These are phyloP conservation scores for Ogataea degrootiae DNA, from an alignment of 805 yeast species.

Conservation along the genomic window DNA sequence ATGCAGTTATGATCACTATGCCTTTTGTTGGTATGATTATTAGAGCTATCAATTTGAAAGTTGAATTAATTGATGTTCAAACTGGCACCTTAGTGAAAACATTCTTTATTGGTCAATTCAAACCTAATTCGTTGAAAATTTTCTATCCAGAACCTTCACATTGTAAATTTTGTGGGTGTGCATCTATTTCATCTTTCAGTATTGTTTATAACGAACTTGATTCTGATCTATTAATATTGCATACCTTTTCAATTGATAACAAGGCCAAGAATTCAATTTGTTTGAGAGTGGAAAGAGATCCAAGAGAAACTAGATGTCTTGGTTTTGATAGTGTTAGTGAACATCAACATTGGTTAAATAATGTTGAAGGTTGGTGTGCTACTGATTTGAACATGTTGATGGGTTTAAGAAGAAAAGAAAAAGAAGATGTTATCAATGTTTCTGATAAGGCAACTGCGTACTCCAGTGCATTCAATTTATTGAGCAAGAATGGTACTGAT, in stretches of 20 bases:
- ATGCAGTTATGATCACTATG: conserved; percentile 43
- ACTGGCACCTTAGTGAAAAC: conserved; percentile 66
- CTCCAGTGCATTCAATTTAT: conserved; percentile 11
- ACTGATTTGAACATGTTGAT: conserved; percentile 74
- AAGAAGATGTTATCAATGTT: conserved; percentile 20
- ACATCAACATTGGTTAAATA: conserved; percentile 58
- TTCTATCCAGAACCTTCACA: conserved; percentile 84
- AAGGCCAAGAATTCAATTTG: conserved; percentile 78
- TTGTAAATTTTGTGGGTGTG: conserved; percentile 89
- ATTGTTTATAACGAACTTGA: conserved; percentile 64
- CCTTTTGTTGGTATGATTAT: conserved; percentile 74
- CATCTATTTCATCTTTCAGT: conserved; percentile 68
- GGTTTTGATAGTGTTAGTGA: conserved; percentile 77
- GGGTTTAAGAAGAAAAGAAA: conserved; percentile 52
- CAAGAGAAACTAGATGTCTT: conserved; percentile 82
- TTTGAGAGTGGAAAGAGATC: conserved; percentile 86
- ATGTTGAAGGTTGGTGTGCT: conserved; percentile 73
- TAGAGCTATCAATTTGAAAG: conserved; percentile 48
- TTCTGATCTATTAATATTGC: conserved; percentile 56
- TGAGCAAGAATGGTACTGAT: conserved; percentile 7
- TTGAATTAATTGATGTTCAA: conserved; percentile 72
- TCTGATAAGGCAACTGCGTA: conserved; percentile 6
- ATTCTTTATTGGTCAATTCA: conserved; percentile 58
- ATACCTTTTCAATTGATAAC: conserved; percentile 67
- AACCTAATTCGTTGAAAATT: conserved; percentile 56